Evolutionary conservation across 768 basidiomycete genomes (phyloP).

Genomic region (Gymnopilus dilepis): DNA sequence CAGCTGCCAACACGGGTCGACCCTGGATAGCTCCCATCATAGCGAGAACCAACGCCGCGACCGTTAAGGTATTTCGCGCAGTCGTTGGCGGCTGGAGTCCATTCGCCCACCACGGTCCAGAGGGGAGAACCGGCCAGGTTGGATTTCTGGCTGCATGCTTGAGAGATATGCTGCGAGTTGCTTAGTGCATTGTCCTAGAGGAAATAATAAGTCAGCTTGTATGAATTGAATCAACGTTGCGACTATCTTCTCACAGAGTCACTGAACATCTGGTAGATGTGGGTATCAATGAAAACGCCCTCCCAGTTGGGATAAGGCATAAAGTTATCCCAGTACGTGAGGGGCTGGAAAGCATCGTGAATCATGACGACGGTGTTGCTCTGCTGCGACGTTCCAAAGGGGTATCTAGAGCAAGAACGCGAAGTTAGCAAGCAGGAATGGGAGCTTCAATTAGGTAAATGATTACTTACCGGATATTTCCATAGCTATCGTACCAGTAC

Average conservation of each 20-base stretch:
- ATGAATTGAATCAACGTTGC: not conserved
- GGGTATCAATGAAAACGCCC: constrained; percentile 81
- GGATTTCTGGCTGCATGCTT: constrained; percentile 56
- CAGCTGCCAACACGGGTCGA: constrained; percentile 78
- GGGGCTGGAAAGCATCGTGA: constrained; percentile 80
- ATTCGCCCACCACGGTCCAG: constrained; percentile 90
- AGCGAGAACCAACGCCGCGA: constrained; percentile 70
- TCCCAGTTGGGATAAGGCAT: constrained; percentile 54
- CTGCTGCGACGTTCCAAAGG: constrained; percentile 37
- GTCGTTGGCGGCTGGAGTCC: constrained; percentile 79
- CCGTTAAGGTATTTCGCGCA: constrained; percentile 88
- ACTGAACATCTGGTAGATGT: constrained; percentile 80
- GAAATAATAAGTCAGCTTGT: constrained; percentile 8
- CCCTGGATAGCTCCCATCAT: constrained; percentile 67
- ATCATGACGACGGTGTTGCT: constrained; percentile 73
- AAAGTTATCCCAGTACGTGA: constrained; percentile 73
- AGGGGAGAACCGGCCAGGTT: constrained; percentile 60
- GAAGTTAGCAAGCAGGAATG: not conserved
- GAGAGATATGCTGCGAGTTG: constrained; percentile 59
- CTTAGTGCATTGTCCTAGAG: constrained; percentile 50
- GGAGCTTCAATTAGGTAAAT: too few species aligned
- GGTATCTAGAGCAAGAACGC: constrained; percentile 11
- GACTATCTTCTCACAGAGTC: constrained; percentile 46
- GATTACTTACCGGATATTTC: constrained; percentile 70
- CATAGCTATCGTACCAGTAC: constrained; percentile 79